These are phyloP conservation scores for Fusarium mundagurra DNA, from an alignment of 2,329 filamentous ascomycete genomes.

Conservation along the genomic window DNA sequence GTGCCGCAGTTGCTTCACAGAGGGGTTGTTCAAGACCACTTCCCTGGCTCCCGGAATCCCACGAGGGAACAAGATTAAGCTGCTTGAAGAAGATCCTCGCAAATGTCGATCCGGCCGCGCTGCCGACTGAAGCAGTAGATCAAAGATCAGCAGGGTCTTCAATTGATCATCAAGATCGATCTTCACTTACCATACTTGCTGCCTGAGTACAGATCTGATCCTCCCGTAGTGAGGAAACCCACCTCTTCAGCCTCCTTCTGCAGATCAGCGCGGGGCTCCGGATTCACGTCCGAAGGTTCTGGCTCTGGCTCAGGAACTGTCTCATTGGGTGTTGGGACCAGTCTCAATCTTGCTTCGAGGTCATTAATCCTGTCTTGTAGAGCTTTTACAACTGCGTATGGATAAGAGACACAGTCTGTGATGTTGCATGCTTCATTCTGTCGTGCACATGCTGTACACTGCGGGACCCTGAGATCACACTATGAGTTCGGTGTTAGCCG, in stretches of 20 bases:
- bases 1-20: rapidly evolving
- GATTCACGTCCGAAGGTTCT: not conserved
- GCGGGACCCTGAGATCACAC: not conserved
- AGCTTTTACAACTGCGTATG: rapidly evolving
- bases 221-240: not conserved
- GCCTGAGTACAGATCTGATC: not conserved
- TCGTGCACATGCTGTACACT: not conserved
- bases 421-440: not conserved
- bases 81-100: conserved; percentile 14
- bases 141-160: not conserved
- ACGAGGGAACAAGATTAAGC: not conserved
- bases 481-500: not conserved
- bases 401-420: not conserved
- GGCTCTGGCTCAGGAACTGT: not conserved
- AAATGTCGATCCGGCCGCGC: conserved; percentile 6
- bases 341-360: not conserved
- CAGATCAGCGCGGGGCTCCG: not conserved
- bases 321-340: not conserved
- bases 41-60: not conserved
- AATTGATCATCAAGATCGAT: rapidly evolving
- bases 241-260: conserved; percentile 9
- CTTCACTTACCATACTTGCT: conserved; percentile 4
- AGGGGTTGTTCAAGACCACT: not conserved
- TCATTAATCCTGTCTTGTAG: not conserved
- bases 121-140: not conserved